Conservation (phyloP, 2,329 filamentous ascomycete genomes). For the Ophiostoma australiae region DNA sequence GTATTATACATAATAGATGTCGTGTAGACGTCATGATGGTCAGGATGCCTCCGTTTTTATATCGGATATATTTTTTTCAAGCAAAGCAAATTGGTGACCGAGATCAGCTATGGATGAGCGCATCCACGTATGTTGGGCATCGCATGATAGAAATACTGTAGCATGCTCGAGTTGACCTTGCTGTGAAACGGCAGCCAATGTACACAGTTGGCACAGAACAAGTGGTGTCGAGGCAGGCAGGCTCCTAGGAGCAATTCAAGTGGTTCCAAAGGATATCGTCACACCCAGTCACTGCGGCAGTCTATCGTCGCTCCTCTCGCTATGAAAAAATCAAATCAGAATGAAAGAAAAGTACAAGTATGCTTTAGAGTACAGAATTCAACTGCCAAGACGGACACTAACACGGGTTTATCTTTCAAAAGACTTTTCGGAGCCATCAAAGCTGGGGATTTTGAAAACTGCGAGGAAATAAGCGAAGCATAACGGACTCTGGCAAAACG, state of each 20-base stretch:
- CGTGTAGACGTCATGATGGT: neutral
- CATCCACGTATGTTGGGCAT: neutral
- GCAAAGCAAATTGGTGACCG: neutral
- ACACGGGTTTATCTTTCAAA: neutral
- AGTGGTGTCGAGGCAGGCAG: neutral
- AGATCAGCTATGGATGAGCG: neutral
- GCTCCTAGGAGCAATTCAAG: neutral
- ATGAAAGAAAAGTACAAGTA: neutral
- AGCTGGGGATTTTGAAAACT: neutral
- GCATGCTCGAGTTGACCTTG: too few species aligned
- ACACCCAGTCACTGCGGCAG: neutral
- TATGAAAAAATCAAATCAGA: neutral
- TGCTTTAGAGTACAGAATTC: neutral
- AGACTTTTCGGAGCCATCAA: neutral
- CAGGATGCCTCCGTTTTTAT: neutral
- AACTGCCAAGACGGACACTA: constrained; percentile 1
- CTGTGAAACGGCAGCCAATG: neutral
- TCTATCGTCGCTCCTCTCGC: neutral
- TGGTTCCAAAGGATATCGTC: neutral
- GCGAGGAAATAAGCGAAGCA: constrained; percentile 6
- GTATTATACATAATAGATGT: neutral
- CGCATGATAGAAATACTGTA: neutral
- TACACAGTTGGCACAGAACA: neutral
- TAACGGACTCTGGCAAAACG: neutral
- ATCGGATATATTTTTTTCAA: neutral